Conservation (phyloP, 2,329 filamentous ascomycete genomes). For the Ophiocordyceps camponoti-saundersi region DNA sequence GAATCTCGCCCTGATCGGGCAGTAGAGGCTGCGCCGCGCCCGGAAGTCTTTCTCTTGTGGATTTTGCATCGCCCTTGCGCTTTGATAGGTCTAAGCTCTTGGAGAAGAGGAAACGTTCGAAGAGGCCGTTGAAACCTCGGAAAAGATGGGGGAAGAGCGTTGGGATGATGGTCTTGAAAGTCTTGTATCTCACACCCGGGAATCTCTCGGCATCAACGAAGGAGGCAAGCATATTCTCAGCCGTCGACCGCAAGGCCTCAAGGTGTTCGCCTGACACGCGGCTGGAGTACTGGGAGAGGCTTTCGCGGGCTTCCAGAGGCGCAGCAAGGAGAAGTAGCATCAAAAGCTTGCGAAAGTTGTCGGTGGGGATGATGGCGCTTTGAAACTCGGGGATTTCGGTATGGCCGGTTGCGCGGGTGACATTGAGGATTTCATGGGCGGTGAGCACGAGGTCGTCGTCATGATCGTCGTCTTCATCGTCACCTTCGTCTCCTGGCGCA, state of each 20-base stretch:
- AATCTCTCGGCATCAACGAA: slow-evolving; percentile 49
- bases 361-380: slow-evolving; percentile 53
- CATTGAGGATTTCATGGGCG: slow-evolving; percentile 51
- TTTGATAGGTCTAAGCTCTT: slow-evolving; percentile 52
- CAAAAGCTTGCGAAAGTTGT: slow-evolving; percentile 54
- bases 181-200: slow-evolving; percentile 43
- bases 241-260: slow-evolving; percentile 39
- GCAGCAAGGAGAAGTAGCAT: slow-evolving; percentile 53
- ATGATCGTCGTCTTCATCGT: slow-evolving; percentile 23
- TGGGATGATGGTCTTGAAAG: slow-evolving; percentile 43
- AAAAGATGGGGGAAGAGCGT: slow-evolving; percentile 50
- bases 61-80: slow-evolving; percentile 15
- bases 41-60: slow-evolving; percentile 1
- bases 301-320: slow-evolving; percentile 47
- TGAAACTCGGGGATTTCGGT: slow-evolving; percentile 32
- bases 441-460: slow-evolving; percentile 47
- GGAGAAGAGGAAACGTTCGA: slow-evolving; percentile 61
- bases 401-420: slow-evolving; percentile 41
- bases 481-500: slow-evolving; percentile 21
- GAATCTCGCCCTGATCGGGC: slow-evolving; percentile 37
- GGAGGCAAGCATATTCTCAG: slow-evolving; percentile 46
- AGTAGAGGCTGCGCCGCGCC: slow-evolving; percentile 29
- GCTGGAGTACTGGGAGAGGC: slow-evolving; percentile 40
- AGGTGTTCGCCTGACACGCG: slow-evolving; percentile 39
- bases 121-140: slow-evolving; percentile 47